A percentile compares a stretch with the other conserved stretches of the same genome.
phyloP scores from a whole-genome alignment of 2,329 filamentous ascomycete species.

The Scedosporium dehoogii region DNA sequence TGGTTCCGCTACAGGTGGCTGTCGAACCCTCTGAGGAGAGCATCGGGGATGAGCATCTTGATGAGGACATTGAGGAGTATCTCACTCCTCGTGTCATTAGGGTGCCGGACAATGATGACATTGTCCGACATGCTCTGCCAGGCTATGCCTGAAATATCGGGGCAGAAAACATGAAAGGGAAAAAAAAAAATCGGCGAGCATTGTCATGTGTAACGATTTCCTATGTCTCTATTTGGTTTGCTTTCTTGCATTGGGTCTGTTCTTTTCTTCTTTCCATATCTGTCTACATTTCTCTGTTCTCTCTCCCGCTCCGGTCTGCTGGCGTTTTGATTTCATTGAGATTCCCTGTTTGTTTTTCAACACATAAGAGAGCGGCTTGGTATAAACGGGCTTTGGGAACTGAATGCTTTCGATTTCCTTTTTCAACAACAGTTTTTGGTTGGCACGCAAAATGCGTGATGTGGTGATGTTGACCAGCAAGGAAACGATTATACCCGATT shows the following conservation, averaged over 20 bases:
- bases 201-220: slow-evolving; percentile 3
- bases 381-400: neutral
- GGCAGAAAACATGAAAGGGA: neutral
- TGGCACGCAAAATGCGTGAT: neutral
- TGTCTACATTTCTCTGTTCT: neutral
- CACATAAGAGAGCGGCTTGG: neutral
- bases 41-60: slow-evolving; percentile 27
- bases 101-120: neutral
- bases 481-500: neutral
- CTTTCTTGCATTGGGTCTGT: slow-evolving; percentile 3
- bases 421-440: neutral
- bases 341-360: neutral
- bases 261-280: neutral
- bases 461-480: neutral
- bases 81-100: slow-evolving; percentile 29
- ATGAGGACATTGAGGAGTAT: slow-evolving; percentile 31
- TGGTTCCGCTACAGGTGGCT: slow-evolving; percentile 41
- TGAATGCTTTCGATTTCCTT: neutral
- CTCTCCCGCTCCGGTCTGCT: neutral
- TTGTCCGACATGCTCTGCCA: neutral
- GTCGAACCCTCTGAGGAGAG: slow-evolving; percentile 18
- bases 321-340: neutral
- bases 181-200: slow-evolving; percentile 5
- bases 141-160: slow-evolving; percentile 1
- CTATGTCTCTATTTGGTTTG: slow-evolving; percentile 2